Conservation (phyloP, 2,329 filamentous ascomycete genomes). For the Scedosporium boydii region DNA sequence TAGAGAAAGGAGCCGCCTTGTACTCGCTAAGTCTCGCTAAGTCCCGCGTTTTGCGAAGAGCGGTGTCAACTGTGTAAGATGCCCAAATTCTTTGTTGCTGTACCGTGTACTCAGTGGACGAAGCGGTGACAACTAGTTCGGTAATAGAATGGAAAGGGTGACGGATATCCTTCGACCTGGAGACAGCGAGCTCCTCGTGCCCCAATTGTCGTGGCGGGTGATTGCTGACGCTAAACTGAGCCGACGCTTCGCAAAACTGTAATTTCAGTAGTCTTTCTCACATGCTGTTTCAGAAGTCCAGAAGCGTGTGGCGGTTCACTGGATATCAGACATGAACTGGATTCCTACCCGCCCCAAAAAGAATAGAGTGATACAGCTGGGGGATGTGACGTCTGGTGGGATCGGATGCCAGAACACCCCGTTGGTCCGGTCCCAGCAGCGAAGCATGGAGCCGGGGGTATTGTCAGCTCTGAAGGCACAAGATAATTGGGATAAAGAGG, state of each 20-base stretch:
- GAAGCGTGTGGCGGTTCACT: background rate
- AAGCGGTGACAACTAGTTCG: background rate
- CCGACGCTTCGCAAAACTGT: background rate
- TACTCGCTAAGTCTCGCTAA: background rate
- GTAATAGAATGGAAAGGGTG: too few species aligned
- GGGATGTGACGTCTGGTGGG: background rate
- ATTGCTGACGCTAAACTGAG: background rate
- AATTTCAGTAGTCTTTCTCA: background rate
- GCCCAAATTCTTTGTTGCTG: background rate
- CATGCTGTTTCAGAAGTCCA: constrained; percentile 1
- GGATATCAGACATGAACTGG: background rate
- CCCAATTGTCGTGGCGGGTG: background rate
- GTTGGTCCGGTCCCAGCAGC: background rate
- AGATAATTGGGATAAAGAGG: too few species aligned
- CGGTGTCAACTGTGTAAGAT: background rate
- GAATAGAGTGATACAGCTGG: background rate
- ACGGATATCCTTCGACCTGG: too few species aligned
- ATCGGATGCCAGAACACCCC: background rate
- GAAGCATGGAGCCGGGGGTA: background rate
- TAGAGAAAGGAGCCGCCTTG: background rate
- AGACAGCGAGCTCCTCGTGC: too few species aligned
- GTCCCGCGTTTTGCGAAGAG: background rate
- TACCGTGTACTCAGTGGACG: background rate
- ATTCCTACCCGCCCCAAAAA: background rate
- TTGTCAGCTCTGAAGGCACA: too few species aligned